These are phyloP conservation scores for Endothia cerciana DNA, from an alignment of 2,329 filamentous ascomycete genomes.

Conservation along the genomic window DNA sequence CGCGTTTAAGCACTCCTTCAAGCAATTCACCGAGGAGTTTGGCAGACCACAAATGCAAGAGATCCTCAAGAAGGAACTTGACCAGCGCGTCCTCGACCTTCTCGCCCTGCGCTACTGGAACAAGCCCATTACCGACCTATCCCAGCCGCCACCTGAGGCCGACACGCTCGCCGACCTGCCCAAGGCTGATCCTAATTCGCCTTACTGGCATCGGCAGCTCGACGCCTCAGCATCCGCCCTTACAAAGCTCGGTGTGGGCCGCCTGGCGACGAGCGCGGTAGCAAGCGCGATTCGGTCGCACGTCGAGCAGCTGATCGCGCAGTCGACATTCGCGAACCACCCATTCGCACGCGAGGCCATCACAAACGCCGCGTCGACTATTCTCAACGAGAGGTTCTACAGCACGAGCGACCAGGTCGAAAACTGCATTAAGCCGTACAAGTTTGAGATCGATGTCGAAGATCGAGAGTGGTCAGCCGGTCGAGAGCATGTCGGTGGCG, in stretches of 20 bases:
- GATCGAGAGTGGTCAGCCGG: conserved; percentile 86
- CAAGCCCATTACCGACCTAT: conserved; percentile 85
- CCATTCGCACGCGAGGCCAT: conserved; percentile 95
- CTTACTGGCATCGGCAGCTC: conserved; percentile 93
- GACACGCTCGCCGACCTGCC: conserved; percentile 79
- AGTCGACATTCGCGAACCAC: conserved; percentile 85
- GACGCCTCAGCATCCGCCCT: conserved; percentile 89
- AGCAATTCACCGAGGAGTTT: conserved; percentile 87
- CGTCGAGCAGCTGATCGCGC: conserved; percentile 75
- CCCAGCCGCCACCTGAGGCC: conserved; percentile 64
- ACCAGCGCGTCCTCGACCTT: conserved; percentile 92
- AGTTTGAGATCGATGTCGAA: conserved; percentile 95
- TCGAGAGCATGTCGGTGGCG: conserved; percentile 76
- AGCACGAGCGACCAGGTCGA: conserved; percentile 97
- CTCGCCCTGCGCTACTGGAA: conserved; percentile 97
- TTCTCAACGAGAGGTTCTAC: conserved; percentile 92
- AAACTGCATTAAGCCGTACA: conserved; percentile 98
- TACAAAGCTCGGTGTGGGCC: conserved; percentile 91
- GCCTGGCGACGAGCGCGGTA: conserved; percentile 89
- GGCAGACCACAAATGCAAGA: conserved; percentile 87
- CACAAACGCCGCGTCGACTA: conserved; percentile 83
- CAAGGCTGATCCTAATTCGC: conserved; percentile 80
- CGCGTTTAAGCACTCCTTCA: conserved; percentile 97
- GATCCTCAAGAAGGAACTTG: conserved; percentile 87
- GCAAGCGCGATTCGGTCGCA: conserved; percentile 84